A percentile compares a stretch with the other conserved stretches of the same genome.
Evolutionary conservation across 2,329 filamentous ascomycete species (phyloP).

Genomic region (Fusarium globosum): DNA sequence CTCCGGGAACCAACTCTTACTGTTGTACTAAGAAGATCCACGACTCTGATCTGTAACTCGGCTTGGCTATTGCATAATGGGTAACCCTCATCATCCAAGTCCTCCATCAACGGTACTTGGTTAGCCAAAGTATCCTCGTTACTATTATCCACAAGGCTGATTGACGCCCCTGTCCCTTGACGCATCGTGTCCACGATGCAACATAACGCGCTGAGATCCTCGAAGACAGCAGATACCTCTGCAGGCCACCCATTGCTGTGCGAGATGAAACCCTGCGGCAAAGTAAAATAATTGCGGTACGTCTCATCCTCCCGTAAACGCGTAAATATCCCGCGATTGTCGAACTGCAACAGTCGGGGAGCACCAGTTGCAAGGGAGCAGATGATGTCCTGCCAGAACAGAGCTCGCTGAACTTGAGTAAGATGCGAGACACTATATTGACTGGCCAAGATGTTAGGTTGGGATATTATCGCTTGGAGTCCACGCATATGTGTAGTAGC

Average conservation of each 20-base stretch:
- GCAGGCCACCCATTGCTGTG: accelerated
- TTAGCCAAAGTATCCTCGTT: accelerated
- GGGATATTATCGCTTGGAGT: neutral
- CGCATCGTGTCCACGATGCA: neutral
- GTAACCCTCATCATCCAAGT: conserved; percentile 3
- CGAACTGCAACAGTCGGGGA: neutral
- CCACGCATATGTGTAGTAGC: neutral
- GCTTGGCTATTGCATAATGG: conserved; percentile 7
- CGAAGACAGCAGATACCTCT: accelerated
- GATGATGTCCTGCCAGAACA: conserved; percentile 14
- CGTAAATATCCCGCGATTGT: neutral
- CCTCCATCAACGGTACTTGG: neutral
- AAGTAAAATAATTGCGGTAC: neutral
- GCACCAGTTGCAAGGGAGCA: conserved; percentile 1
- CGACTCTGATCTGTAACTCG: neutral
- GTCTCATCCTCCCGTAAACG: neutral
- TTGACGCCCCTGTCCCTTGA: too few species aligned
- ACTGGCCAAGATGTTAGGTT: neutral
- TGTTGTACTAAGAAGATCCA: conserved; percentile 6
- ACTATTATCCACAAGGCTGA: accelerated
- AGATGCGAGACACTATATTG: neutral
- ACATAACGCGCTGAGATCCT: neutral
- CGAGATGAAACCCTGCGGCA: neutral
- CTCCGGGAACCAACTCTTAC: accelerated
- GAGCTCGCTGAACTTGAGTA: neutral